Evolutionary conservation across 169 alveolate species (phyloP), one percentile per base, ranked within the genome.

Genomic region (Cryptosporidium parvum): DNA sequence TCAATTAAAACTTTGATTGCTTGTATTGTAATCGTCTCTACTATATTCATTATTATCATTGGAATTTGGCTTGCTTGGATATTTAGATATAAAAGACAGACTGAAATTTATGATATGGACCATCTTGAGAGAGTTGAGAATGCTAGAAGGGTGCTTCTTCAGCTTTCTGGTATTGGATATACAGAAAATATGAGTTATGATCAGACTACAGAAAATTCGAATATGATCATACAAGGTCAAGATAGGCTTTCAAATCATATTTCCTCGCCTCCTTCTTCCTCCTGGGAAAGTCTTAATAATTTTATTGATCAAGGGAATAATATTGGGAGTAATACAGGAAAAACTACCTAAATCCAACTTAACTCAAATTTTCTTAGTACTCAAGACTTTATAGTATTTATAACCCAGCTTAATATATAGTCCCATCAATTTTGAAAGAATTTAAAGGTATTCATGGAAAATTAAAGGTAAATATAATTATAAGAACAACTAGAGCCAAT

Each of bases 81-180:
- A 61, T 23, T 80, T 31, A 59, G 75, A n/a, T 80, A 80, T 26
- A 80, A 44, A 48, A 37, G 53, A 48, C 75, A 58, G 6, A 80
- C 89, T 23, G 89, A 80, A 9, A 62, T 80, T 69, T 62, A 80
- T 31, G 80, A 80, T 56, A 31, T 23, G 48, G 89, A 80, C 26
- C 89, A 80, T 35, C 29, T 37, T 35, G 80, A 80, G 45, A 59
- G 89, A 31, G 69, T 80, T 23, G 69, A 65, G 3, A 80, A 48
- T 51, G 89, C 89, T 23, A 59, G 89, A 29, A 80, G 89, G 42
- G 53, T 80, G 12, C 67, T 80, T 1, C 70, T 80, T 14, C 69
- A 80, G 53, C 72, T 80, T 26, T 80, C 73, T 12, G 89, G 89
- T 29, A 9, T 80, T 14, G 51, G 48, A 14, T 65, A 65, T 39